Evolutionary conservation across 2,329 filamentous ascomycete genomes (phyloP), one percentile per base, ranked within the genome.

Genomic region (Neopestalotiopsis sp.): DNA sequence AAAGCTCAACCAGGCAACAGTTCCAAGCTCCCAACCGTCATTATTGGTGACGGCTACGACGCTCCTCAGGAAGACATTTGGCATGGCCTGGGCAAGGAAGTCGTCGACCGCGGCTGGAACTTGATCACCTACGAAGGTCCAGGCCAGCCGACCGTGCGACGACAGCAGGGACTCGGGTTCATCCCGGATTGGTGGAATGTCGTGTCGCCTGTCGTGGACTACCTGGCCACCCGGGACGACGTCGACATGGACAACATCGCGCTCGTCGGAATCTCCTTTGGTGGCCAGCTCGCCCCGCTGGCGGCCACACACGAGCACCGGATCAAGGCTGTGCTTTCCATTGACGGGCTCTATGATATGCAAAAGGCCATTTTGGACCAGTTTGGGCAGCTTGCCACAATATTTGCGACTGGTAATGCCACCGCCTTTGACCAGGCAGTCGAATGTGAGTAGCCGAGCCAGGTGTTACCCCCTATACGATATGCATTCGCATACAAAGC

Each of bases 101-200:
- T 76, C 4, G 70, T 81, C 7, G 75, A 73, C 75, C 72, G 72
- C 30, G 72, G 72, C 28, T 72, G 67, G 66, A 72, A 81, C 68
- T 74, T 76, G 56, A 74, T 79, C 42, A 78, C 75, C 0, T 82
- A 79, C 69, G 80, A 82, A 68, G 80, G 80, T 0, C 81, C 80
- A 0, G 80, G 80, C 0, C 79, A 82, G 67, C 72, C 75, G 1
- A 77, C 73, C 2, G 76, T 79, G 1, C 75, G 76, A 13, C 76
- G 80, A 1, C 63, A 78, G 2, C 79, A 82, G 61, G 68, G 72
- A 4, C 57, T 81, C 7, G 79, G 79, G 4, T 82, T 81, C 69
- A 79, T 80, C 52, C 71, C 73, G 0, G 73, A 82, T 17, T 82
- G 80, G 80, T 77, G 78, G 72, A 72, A 73, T 20, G 79, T 78